Conservation (phyloP, 1,284 basidiomycete genomes). For the Malassezia furfur region DNA sequence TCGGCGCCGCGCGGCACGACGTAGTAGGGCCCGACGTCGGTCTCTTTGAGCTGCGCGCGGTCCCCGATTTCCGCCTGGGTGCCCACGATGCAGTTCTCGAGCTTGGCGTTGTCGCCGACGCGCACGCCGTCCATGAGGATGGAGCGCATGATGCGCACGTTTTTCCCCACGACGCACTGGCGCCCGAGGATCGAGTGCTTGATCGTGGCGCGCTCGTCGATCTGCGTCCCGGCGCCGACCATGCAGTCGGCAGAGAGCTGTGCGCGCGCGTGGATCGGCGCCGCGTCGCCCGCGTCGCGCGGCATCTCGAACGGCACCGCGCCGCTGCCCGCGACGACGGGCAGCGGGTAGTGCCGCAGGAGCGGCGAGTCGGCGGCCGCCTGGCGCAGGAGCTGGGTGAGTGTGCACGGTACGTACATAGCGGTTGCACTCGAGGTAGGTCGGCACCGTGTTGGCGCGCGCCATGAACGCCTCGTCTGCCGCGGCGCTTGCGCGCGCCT, state of each 20-base stretch:
- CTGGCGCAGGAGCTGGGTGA: constrained; percentile 12
- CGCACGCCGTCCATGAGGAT: constrained; percentile 81
- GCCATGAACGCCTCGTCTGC: constrained; percentile 56
- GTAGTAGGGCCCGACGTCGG: constrained; percentile 78
- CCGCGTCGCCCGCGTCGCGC: constrained; percentile 2
- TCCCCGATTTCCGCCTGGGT: constrained; percentile 69
- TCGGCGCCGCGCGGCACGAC: constrained; percentile 54
- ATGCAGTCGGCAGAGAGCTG: constrained; percentile 78
- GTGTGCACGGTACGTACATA: constrained; percentile 40
- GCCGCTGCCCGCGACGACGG: constrained; percentile 49
- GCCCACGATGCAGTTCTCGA: constrained; percentile 80
- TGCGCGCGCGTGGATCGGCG: constrained; percentile 60
- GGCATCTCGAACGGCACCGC: constrained; percentile 2
- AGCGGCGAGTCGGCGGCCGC: constrained; percentile 9
- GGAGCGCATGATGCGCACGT: constrained; percentile 73
- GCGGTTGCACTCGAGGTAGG: constrained; percentile 74
- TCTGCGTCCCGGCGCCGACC: constrained; percentile 67
- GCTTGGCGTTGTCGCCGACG: constrained; percentile 74
- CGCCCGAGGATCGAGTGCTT: constrained; percentile 80
- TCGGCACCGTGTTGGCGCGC: constrained; percentile 70
- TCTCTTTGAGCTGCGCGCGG: constrained; percentile 68
- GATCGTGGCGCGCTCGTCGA: constrained; percentile 74
- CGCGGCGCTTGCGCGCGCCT: background rate
- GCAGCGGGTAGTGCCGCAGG: constrained; percentile 17
- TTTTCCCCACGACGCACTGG: constrained; percentile 77